A percentile compares a stretch with the other conserved stretches of the same genome.
These are phyloP conservation scores for Pseudocercospora eumusae DNA, from an alignment of 2,329 filamentous ascomycete species.

Conservation along the genomic window DNA sequence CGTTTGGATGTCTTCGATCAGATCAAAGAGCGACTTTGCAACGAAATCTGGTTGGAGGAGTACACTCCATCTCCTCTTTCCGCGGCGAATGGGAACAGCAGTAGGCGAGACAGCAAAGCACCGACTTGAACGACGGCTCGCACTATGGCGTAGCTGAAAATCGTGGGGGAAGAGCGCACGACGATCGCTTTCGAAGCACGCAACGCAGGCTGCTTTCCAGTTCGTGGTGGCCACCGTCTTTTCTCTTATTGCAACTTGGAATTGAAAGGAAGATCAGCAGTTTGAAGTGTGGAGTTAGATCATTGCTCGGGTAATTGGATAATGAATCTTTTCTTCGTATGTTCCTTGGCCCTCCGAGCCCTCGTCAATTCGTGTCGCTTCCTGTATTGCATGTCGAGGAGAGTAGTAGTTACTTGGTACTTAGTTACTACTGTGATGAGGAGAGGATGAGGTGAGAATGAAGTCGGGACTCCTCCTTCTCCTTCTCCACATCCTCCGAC, in stretches of 20 bases:
- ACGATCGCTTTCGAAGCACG: conserved; percentile 6
- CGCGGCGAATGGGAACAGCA: background rate
- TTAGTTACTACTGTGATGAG: no score
- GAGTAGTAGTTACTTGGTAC: no score
- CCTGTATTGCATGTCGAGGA: no score
- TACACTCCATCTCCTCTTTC: background rate
- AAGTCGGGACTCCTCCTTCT: background rate
- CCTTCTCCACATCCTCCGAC: background rate
- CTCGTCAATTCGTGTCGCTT: no score
- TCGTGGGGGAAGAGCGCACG: background rate
- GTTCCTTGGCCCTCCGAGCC: no score
- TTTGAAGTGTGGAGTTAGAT: background rate
- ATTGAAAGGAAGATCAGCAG: background rate
- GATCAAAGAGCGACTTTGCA: conserved; percentile 27
- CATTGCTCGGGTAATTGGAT: background rate
- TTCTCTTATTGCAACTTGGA: background rate
- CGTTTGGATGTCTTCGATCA: conserved; percentile 25
- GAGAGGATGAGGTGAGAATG: background rate
- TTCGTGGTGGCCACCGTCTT: background rate
- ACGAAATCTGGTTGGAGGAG: conserved; percentile 26
- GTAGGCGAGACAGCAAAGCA: background rate
- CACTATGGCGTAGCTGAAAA: background rate
- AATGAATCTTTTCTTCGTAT: background rate
- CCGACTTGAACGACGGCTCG: background rate
- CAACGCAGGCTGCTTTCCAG: background rate